These are phyloP conservation scores for Tulasnella sp. DNA, from an alignment of 768 basidiomycete genomes.

Conservation along the genomic window DNA sequence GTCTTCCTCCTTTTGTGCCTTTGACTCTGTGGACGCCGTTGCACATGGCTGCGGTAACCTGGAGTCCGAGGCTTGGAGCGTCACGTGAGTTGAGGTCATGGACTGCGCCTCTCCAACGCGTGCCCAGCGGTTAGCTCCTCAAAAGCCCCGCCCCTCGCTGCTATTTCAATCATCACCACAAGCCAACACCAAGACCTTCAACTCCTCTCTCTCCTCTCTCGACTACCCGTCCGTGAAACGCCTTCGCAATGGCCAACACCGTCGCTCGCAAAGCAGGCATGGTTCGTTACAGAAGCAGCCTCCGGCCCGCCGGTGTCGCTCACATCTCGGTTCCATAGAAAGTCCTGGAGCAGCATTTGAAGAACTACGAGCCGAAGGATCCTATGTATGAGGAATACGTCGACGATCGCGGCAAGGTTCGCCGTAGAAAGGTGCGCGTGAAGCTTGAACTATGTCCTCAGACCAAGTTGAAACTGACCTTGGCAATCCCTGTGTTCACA, in stretches of 20 bases:
- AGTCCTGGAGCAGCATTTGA: slow-evolving; percentile 52
- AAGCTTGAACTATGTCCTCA: not conserved
- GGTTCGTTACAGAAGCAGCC: slow-evolving; percentile 2
- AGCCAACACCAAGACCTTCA: not conserved
- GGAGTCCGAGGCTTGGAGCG: not conserved
- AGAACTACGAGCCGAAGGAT: slow-evolving; percentile 58
- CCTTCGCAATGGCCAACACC: slow-evolving; percentile 8
- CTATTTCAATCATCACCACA: not conserved
- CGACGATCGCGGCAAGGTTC: slow-evolving; percentile 25
- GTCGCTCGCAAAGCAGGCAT: slow-evolving; percentile 18
- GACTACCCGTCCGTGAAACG: not conserved
- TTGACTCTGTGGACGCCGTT: too few relatives aligned
- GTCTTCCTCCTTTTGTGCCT: too few relatives aligned
- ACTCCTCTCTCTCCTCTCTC: not conserved
- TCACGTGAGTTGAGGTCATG: not conserved
- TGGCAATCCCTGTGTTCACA: slow-evolving; percentile 19
- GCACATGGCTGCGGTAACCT: too few relatives aligned
- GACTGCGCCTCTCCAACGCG: not conserved
- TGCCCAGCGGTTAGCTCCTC: not conserved
- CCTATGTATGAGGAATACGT: slow-evolving; percentile 60
- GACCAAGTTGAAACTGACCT: not conserved
- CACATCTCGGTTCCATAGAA: slow-evolving; percentile 20
- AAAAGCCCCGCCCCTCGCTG: not conserved
- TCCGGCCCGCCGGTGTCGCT: not conserved
- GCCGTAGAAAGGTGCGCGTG: not conserved